These are phyloP conservation scores for Serendipita indica DNA, from an alignment of 768 basidiomycete species.

Conservation along the genomic window DNA sequence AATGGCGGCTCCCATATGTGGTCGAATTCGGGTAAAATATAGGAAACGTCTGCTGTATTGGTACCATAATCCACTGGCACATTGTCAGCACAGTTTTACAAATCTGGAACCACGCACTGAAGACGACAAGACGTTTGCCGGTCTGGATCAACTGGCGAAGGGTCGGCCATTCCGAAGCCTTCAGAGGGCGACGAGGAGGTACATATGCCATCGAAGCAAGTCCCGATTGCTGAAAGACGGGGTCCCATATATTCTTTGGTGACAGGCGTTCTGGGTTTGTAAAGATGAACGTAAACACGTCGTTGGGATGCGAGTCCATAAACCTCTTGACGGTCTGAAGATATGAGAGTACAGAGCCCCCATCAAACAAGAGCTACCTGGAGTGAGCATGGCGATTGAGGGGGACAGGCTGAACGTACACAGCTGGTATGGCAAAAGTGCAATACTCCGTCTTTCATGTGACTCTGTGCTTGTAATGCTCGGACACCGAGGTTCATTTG, in stretches of 20 bases:
- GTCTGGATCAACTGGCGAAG: conserved; percentile 45
- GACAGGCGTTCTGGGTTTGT: conserved; percentile 48
- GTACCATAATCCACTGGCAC: background rate
- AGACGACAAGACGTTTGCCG: conserved; percentile 45
- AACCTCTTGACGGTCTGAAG: conserved; percentile 39
- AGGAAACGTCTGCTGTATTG: conserved; percentile 23
- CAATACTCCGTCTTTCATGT: conserved; percentile 28
- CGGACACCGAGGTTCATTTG: conserved; percentile 23
- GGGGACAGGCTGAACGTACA: conserved; percentile 16
- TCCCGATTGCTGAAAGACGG: conserved; percentile 38
- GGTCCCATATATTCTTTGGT: conserved; percentile 34
- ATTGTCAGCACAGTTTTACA: background rate
- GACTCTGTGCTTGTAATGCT: conserved; percentile 40
- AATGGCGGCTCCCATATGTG: conserved; percentile 49
- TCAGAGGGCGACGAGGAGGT: conserved; percentile 33
- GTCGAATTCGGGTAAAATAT: conserved; percentile 41
- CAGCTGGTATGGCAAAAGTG: conserved; percentile 56
- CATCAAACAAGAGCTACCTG: conserved; percentile 33
- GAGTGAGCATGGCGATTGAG: background rate
- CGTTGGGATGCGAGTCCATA: conserved; percentile 46
- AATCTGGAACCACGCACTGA: conserved; percentile 31
- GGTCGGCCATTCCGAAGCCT: conserved; percentile 43
- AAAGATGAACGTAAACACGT: conserved; percentile 50
- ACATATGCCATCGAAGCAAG: conserved; percentile 30
- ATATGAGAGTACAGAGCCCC: conserved; percentile 33